phyloP scores from a whole-genome alignment of 73 alveolate genomes.

The Tetrahymena elliotti region DNA sequence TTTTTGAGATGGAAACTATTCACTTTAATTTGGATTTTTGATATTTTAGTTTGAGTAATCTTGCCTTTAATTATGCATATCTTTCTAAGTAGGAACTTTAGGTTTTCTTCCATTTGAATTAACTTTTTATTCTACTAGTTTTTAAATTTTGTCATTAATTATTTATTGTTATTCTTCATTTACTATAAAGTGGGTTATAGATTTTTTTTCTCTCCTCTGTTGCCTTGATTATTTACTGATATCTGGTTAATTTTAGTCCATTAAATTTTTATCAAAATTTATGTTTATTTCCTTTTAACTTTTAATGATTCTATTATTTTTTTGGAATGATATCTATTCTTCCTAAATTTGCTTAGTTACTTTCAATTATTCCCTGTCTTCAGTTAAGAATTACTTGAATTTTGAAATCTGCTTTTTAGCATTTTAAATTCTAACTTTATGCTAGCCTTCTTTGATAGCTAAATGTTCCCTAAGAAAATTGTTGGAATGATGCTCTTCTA shows the following conservation, averaged over 20 bases:
- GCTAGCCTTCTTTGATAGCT: background rate
- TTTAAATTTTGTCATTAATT: background rate
- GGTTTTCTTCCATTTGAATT: background rate
- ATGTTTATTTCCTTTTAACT: background rate
- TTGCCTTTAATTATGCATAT: background rate
- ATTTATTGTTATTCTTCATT: background rate
- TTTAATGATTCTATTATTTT: background rate
- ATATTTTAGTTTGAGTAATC: background rate
- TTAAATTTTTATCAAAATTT: background rate
- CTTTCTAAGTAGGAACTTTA: background rate
- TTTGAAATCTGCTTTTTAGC: background rate
- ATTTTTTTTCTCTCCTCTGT: background rate
- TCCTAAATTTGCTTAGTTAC: background rate
- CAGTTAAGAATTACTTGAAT: background rate
- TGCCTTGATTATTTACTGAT: background rate
- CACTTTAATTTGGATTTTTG: background rate
- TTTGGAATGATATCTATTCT: background rate
- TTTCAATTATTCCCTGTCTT: background rate
- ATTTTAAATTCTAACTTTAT: background rate
- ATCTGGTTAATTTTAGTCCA: background rate
- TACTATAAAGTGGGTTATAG: background rate
- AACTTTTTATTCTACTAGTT: background rate
- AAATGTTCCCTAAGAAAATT: background rate
- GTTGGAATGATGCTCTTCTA: background rate
- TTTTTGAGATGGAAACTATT: background rate